phyloP scores from a whole-genome alignment of 352 stramenopile genomes.

The Phytophthora vignae region DNA sequence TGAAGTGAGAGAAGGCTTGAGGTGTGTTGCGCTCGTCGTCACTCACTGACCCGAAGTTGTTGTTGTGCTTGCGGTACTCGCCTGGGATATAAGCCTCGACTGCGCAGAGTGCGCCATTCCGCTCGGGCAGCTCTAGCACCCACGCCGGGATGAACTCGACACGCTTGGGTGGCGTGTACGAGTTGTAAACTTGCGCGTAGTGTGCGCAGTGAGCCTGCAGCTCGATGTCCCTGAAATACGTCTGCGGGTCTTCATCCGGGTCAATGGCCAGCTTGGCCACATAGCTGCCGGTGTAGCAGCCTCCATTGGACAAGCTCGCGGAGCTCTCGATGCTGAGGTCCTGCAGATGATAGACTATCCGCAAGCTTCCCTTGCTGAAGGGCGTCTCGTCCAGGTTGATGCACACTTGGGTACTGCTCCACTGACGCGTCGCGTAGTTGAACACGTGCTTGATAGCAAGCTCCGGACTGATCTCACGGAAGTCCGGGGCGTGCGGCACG shows the following conservation, averaged over 20 bases:
- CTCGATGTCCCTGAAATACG: constrained; percentile 91
- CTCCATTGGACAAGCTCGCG: constrained; percentile 31
- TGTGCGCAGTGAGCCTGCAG: constrained; percentile 87
- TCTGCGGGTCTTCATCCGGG: constrained; percentile 86
- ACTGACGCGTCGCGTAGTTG: constrained; percentile 77
- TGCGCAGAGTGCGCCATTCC: constrained; percentile 73
- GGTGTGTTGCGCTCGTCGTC: constrained; percentile 88
- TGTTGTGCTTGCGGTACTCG: constrained; percentile 91
- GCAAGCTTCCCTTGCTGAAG: constrained; percentile 84
- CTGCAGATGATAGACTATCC: constrained; percentile 85
- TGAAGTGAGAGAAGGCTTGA: constrained; percentile 94
- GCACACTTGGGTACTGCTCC: constrained; percentile 73
- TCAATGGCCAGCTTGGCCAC: constrained; percentile 91
- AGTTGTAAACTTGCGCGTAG: constrained; percentile 90
- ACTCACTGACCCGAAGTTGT: constrained; percentile 89
- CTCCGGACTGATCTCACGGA: constrained; percentile 62
- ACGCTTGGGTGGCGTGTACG: constrained; percentile 81
- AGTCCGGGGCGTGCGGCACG: constrained; percentile 79
- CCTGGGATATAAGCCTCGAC: constrained; percentile 86
- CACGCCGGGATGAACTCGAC: constrained; percentile 87
- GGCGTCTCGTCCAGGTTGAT: constrained; percentile 83
- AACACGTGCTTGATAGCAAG: constrained; percentile 83
- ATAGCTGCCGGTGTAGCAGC: constrained; percentile 57
- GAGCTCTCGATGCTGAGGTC: constrained; percentile 50
- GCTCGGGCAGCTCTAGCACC: constrained; percentile 83